Evolutionary conservation across 2,329 filamentous ascomycete genomes (phyloP).

Genomic region (Botryotinia narcissicola): DNA sequence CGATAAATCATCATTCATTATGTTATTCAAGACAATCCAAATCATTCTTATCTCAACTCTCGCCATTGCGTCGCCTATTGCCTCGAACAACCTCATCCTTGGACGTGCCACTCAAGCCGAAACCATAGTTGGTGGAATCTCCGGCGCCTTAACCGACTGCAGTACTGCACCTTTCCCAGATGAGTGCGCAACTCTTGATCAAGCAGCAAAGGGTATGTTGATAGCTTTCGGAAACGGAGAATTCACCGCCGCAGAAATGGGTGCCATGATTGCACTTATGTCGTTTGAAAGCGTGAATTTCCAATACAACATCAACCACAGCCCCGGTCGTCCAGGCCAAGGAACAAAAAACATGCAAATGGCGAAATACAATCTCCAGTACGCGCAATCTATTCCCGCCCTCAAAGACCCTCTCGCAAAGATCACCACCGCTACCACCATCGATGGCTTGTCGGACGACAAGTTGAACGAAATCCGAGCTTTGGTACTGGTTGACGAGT

Average conservation of each 20-base stretch:
- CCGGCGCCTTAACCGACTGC: conserved; percentile 47
- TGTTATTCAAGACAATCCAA: not conserved
- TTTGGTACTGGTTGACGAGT: conserved; percentile 49
- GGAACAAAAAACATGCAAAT: conserved; percentile 66
- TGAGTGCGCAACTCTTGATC: conserved; percentile 53
- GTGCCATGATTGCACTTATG: conserved; percentile 59
- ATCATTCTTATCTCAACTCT: not conserved
- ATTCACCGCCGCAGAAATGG: conserved; percentile 46
- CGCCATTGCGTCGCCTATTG: not conserved
- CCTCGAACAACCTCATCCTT: not conserved
- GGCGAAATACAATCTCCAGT: conserved; percentile 52
- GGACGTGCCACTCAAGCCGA: not conserved
- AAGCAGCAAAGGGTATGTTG: conserved; percentile 24
- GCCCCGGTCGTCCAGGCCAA: conserved; percentile 51
- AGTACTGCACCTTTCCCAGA: conserved; percentile 41
- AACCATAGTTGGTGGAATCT: conserved; percentile 40
- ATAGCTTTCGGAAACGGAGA: not conserved
- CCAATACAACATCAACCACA: conserved; percentile 61
- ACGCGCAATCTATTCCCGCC: conserved; percentile 49
- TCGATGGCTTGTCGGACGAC: conserved; percentile 31
- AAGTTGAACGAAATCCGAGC: conserved; percentile 44
- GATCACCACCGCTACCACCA: conserved; percentile 36
- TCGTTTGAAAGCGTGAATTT: conserved; percentile 60
- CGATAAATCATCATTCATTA: not conserved
- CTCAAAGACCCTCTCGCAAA: conserved; percentile 40